Conservation (phyloP, 257 asterid species). For the Nicotiana tomentosiformis region DNA sequence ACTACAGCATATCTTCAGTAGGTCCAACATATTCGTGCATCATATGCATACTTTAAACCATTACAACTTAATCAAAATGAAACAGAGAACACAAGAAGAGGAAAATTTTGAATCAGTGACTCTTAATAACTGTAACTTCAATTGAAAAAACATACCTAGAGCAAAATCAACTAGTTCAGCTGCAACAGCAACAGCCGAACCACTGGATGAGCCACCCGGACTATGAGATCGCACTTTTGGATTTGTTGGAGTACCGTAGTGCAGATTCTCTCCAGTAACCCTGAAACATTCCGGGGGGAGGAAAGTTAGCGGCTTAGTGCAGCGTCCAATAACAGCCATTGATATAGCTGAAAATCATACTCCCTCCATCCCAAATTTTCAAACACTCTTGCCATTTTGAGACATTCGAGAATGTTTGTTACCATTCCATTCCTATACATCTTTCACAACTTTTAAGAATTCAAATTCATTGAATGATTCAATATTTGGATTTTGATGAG, state of each 20-base stretch:
- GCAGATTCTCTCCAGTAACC: slow-evolving; percentile 73
- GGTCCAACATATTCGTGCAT: not conserved
- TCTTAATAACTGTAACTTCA: not conserved
- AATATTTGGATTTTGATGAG: not conserved
- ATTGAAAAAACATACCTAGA: slow-evolving; percentile 47
- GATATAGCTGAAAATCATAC: not conserved
- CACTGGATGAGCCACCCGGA: slow-evolving; percentile 94
- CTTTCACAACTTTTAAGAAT: not conserved
- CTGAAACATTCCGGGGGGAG: slow-evolving; percentile 33
- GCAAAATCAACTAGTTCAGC: slow-evolving; percentile 79
- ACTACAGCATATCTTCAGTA: slow-evolving; percentile 3
- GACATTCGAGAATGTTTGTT: not conserved
- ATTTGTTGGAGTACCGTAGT: slow-evolving; percentile 76
- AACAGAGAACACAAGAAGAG: not conserved
- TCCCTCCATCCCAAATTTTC: not conserved
- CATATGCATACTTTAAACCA: not conserved
- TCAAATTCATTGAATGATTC: not conserved
- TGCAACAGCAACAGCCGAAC: slow-evolving; percentile 92
- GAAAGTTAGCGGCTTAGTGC: not conserved
- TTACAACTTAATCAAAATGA: not conserved
- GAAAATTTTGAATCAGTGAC: not conserved
- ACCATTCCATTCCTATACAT: not conserved
- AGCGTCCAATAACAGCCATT: not conserved
- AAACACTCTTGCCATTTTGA: not conserved
- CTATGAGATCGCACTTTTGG: slow-evolving; percentile 63